Conservation (phyloP, 1,139 yeast genomes). For the Sporopachydermia cereana region DNA sequence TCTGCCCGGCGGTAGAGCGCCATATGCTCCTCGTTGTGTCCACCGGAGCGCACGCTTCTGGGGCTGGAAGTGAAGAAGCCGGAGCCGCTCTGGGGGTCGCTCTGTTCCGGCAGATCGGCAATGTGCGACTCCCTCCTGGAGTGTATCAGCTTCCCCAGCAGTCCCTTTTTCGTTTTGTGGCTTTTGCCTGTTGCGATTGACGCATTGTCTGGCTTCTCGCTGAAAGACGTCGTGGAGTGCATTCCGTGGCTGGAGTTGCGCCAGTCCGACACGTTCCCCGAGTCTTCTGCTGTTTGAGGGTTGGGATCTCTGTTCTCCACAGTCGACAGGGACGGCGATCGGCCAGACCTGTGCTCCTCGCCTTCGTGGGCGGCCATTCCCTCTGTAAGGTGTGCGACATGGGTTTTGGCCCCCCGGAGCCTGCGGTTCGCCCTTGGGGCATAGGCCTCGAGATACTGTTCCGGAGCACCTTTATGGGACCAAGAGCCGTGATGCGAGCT, state of each 20-base stretch:
- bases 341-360: neutral
- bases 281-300: neutral
- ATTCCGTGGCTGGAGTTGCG: neutral
- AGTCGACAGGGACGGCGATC: neutral
- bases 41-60: conserved; percentile 9
- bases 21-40: conserved; percentile 2
- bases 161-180: conserved; percentile 23
- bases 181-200: neutral
- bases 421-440: neutral
- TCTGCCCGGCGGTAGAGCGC: conserved; percentile 9
- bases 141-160: conserved; percentile 38
- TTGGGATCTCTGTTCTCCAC: neutral
- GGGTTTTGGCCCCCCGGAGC: neutral
- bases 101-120: conserved; percentile 6
- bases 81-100: conserved; percentile 9
- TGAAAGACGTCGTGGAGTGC: neutral
- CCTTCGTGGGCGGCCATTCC: neutral
- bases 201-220: neutral
- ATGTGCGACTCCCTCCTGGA: conserved; percentile 29
- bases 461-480: neutral
- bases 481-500: neutral
- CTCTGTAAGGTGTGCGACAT: neutral
- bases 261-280: neutral
- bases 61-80: conserved; percentile 14
- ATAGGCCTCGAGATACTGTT: conserved; percentile 3